These are phyloP conservation scores for Saksenaea oblongispora DNA, from an alignment of 371 early-diverging fungal genomes.

Conservation along the genomic window DNA sequence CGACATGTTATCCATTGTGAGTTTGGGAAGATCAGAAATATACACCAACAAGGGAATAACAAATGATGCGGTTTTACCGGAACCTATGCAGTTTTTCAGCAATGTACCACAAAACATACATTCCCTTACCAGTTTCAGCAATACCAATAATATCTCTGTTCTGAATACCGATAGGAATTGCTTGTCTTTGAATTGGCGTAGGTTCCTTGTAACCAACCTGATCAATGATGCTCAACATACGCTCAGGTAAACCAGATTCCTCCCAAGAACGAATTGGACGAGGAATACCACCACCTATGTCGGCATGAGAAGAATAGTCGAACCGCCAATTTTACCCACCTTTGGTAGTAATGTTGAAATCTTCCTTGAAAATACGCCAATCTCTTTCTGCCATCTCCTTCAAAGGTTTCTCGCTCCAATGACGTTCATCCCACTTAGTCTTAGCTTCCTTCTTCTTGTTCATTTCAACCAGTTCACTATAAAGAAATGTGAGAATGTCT, in stretches of 20 bases:
- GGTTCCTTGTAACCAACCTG: conserved; percentile 91
- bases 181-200: conserved; percentile 98
- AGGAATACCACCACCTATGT: conserved; percentile 79
- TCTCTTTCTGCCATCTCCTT: conserved; percentile 94
- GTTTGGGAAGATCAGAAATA: conserved; percentile 77
- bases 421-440: conserved; percentile 82
- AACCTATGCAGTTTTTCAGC: conserved; percentile 31
- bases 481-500: not conserved
- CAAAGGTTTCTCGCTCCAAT: conserved; percentile 94
- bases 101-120: not conserved
- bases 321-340: conserved; percentile 43
- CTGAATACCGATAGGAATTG: conserved; percentile 92
- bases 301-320: not conserved
- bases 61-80: conserved; percentile 98
- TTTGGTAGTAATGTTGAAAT: conserved; percentile 93
- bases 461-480: conserved; percentile 66
- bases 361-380: conserved; percentile 99
- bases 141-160: conserved; percentile 97
- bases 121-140: conserved; percentile 89
- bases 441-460: conserved; percentile 70
- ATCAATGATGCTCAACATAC: conserved; percentile 70
- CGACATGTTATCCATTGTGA: conserved; percentile 72
- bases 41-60: conserved; percentile 94
- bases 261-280: conserved; percentile 91
- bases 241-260: conserved; percentile 75